Evolutionary conservation across 2,329 filamentous ascomycete species (phyloP).

Genomic region (Alternaria sp.): DNA sequence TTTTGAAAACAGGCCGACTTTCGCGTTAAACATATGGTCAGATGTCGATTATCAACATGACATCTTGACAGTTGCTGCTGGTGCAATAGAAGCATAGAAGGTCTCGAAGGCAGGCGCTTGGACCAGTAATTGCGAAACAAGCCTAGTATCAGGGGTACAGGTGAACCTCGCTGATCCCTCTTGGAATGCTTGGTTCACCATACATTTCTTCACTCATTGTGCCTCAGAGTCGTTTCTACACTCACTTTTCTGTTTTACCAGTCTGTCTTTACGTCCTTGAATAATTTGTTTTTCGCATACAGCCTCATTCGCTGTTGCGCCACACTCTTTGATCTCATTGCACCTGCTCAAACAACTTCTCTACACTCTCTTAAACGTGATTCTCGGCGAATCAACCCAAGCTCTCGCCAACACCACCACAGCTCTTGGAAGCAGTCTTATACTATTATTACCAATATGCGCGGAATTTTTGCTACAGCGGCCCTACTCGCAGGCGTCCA

Average conservation of each 20-base stretch:
- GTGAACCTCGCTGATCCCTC: conserved; percentile 32
- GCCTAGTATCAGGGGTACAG: conserved; percentile 37
- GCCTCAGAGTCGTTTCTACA: conserved; percentile 46
- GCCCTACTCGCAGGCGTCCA: conserved; percentile 62
- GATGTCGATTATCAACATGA: neutral
- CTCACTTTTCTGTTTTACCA: conserved; percentile 40
- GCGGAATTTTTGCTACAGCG: conserved; percentile 59
- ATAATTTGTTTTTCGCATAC: conserved; percentile 31
- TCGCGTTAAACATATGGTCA: neutral
- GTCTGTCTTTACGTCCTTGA: conserved; percentile 40
- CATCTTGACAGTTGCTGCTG: neutral
- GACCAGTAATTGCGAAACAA: conserved; percentile 31
- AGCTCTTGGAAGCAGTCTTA: conserved; percentile 39
- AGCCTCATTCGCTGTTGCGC: conserved; percentile 35
- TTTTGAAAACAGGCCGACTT: neutral
- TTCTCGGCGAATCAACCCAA: conserved; percentile 38
- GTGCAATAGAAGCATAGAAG: neutral
- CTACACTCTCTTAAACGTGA: conserved; percentile 23
- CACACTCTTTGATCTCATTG: conserved; percentile 31
- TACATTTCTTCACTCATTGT: conserved; percentile 43
- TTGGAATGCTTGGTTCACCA: conserved; percentile 36
- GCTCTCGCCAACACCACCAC: conserved; percentile 36
- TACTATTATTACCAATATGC: conserved; percentile 59
- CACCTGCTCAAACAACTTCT: conserved; percentile 18
- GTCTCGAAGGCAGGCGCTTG: conserved; percentile 7